These are phyloP conservation scores for Tulasnella calospora DNA, from an alignment of 768 basidiomycete species.

Conservation along the genomic window DNA sequence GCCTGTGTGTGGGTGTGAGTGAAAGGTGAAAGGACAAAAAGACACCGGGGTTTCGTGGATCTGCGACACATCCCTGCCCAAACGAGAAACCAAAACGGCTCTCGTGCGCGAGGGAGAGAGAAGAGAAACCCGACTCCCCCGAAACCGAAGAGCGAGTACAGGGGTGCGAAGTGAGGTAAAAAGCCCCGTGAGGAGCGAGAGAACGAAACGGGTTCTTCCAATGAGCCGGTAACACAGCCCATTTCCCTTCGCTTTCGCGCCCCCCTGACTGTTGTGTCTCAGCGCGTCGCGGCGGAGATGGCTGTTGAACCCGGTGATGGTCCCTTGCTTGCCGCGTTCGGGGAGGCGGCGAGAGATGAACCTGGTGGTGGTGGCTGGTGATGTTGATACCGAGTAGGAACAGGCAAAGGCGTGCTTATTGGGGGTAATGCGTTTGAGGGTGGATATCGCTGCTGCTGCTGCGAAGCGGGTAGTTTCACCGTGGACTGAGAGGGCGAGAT, in stretches of 20 bases:
- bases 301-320: neutral
- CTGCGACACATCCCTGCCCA: neutral
- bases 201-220: neutral
- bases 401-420: neutral
- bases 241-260: neutral
- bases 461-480: slow-evolving; percentile 1
- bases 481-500: slow-evolving; percentile 8
- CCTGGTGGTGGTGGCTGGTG: neutral
- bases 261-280: neutral
- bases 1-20: neutral
- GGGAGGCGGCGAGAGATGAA: neutral
- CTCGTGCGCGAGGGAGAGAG: neutral
- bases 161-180: neutral
- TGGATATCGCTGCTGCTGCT: neutral
- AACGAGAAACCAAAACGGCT: neutral
- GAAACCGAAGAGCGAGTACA: neutral
- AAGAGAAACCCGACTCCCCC: neutral
- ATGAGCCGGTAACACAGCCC: slow-evolving; percentile 1
- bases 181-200: neutral
- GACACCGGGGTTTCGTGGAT: neutral
- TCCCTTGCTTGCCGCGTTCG: neutral
- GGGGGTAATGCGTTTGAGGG: neutral
- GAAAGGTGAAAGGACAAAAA: neutral
- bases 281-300: slow-evolving; percentile 7
- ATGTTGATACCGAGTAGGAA: neutral